Base-by-base conservation (phyloP, 2,329 filamentous ascomycete species). In the Fusarium euwallaceae region DNA sequence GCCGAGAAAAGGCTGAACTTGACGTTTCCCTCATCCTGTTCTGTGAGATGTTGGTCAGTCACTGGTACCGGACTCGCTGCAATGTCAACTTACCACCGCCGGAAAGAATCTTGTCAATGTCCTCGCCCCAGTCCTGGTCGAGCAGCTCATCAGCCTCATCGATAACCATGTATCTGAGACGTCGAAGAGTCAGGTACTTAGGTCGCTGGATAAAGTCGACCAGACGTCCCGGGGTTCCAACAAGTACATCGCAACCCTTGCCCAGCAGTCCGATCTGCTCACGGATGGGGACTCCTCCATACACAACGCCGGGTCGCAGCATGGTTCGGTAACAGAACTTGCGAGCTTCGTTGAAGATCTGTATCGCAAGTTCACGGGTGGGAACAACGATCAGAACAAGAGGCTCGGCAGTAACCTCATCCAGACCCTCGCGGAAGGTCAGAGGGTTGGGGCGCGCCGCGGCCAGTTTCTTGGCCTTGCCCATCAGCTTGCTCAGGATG, bases 91-190 rank as follows among this genome's bases (percentile, higher is more conserved):
- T 89, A 95, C 95, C 94, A 79, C 93, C 93, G 71, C 95, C 95
- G 60, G 88, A 87, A 82, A 98, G 91, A 69, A 98, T 93, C 78
- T 90, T 91, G 51, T 88, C 87, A 70, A 98, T 88, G 5, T 95
- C 91, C 0, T 91, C 88, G 43, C 92, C 89, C 94, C 97, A 98
- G 78, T 95, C 94, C 2, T 87, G 81, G 1, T 92, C 87, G 0
- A 99, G 88, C 88, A 99, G 92, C 85, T 99, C 96, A 80, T 99
- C 97, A 1, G 97, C 97, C 81, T 99, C 97, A 70, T 98, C 97
- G 72, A 99, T 92, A 74, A 98, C 90, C 74, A 90, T 90, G 84
- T 92, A 97, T 83, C 92, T 92, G 70, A 98, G 88, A 45, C 96
- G 94, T 24, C 88, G 88, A 61, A 98, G 87, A 0, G 92, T 93